Percentiles rank a stretch among this genome's conserved stretches.
phyloP scores from a whole-genome alignment of 2,329 filamentous ascomycete species.

The Dactylellina sp. region DNA sequence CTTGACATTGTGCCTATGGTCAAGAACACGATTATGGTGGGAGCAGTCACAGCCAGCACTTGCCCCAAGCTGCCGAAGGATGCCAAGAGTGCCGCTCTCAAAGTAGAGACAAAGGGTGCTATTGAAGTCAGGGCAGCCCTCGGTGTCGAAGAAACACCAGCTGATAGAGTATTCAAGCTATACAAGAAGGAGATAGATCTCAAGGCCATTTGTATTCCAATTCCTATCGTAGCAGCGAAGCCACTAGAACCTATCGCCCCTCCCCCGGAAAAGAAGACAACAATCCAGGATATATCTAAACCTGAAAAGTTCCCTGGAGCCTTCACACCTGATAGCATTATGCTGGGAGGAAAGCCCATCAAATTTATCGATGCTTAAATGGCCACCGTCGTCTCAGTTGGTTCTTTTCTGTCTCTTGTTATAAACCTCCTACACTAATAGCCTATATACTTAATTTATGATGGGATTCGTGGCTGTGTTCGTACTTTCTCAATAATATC shows the following conservation, averaged over 20 bases:
- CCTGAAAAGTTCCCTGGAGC: neutral
- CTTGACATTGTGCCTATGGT: slow-evolving; percentile 24
- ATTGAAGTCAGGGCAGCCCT: slow-evolving; percentile 12
- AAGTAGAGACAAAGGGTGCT: slow-evolving; percentile 1
- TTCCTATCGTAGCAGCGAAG: slow-evolving; percentile 7
- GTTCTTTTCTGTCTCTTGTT: too few species aligned
- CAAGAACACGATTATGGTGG: slow-evolving; percentile 17
- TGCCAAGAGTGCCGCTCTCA: slow-evolving; percentile 8
- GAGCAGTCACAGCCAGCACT: slow-evolving; percentile 4
- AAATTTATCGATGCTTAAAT: neutral
- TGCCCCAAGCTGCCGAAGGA: slow-evolving; percentile 17
- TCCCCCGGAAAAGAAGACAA: slow-evolving; percentile 55
- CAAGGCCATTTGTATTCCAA: slow-evolving; percentile 10
- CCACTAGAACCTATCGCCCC: neutral
- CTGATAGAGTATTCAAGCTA: slow-evolving; percentile 16
- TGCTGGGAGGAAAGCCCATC: neutral
- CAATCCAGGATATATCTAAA: neutral
- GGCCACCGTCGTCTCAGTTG: too few species aligned
- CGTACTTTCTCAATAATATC: too few species aligned
- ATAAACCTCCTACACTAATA: too few species aligned
- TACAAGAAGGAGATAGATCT: slow-evolving; percentile 7
- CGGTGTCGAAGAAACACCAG: neutral
- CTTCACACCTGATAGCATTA: neutral
- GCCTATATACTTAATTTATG: too few species aligned
- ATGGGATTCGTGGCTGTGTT: too few species aligned